Base-by-base conservation (phyloP, 2,329 filamentous ascomycete species). In the Monilinia laxa region DNA sequence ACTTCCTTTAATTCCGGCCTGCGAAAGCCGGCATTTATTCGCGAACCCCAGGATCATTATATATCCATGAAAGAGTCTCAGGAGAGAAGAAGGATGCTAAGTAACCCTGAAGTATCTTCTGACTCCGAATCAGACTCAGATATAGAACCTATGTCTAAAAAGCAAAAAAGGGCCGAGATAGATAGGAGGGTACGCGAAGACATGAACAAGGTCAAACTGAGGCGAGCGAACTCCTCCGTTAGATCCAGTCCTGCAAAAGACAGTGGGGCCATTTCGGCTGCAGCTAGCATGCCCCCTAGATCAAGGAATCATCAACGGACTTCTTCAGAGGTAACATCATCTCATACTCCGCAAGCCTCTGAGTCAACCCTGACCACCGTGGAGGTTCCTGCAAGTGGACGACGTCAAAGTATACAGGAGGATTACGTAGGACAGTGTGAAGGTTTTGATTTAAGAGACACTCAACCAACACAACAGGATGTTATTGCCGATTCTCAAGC, bases 41-140 rank as follows among this genome's bases (percentile, higher is more conserved):
- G 66, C 9, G 73, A 72, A 54, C 72, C 72, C 42, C 69, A 69
- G 10, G 53, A 53, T 23, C 66, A 60, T 1, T 75, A 76, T 52
- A 68, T 71, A 12, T 71, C 74, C 1, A 73, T 73, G 67, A 72
- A 74, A 51, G 72, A 75, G 47, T 75, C 72, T 11, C 75, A 76
- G 56, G 73, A 76, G 58, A 69, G 65, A 56, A 67, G 72, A 66
- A 63, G 64, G 20, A 65, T 53, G 6, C n/a, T 60, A 10, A 53
- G 35, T 11, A n/a, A 66, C 42, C 23, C 53, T 51, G 25, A 45
- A 20, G 47, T 18, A 47, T 65, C 20, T 53, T 66, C 57, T 20
- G 65, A 69, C 38, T 66, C 57, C 6, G 67, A 68, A 28, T 70
- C 72, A 0, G 69, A 69, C 25, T 74, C 71, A 14, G 72, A 73